Conservation (phyloP, 768 basidiomycete genomes). For the Kwoniella heveanensis region DNA sequence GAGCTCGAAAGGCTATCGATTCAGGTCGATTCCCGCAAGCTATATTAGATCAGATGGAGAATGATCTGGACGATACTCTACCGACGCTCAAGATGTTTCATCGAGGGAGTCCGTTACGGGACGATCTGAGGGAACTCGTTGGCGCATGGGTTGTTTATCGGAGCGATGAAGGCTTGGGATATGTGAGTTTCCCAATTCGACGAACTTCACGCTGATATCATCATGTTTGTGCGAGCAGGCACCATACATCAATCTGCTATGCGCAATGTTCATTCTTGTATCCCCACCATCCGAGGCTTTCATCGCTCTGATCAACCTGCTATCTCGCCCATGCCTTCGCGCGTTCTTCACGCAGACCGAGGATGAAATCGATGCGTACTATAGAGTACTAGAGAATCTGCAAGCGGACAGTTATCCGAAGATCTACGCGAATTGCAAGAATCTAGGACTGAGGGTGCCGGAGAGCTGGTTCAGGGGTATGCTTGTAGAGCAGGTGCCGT, state of each 20-base stretch:
- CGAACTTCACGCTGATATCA: no score
- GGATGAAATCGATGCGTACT: slow-evolving; percentile 54
- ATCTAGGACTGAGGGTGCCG: slow-evolving; percentile 49
- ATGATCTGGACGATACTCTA: slow-evolving; percentile 44
- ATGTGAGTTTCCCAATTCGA: slow-evolving; percentile 47
- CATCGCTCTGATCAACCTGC: slow-evolving; percentile 48
- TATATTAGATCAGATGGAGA: slow-evolving; percentile 44
- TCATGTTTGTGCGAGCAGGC: no score
- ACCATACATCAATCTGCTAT: slow-evolving; percentile 46
- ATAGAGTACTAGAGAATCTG: slow-evolving; percentile 54
- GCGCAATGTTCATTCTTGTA: slow-evolving; percentile 52
- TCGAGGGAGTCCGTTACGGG: slow-evolving; percentile 46
- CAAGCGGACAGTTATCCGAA: slow-evolving; percentile 53
- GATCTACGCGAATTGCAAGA: slow-evolving; percentile 55
- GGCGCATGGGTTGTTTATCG: slow-evolving; percentile 54
- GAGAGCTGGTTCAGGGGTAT: slow-evolving; percentile 52
- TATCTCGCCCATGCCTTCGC: slow-evolving; percentile 47
- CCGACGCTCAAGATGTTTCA: slow-evolving; percentile 43
- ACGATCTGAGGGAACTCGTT: slow-evolving; percentile 50
- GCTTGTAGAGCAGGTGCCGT: slow-evolving; percentile 53
- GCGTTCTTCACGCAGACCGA: slow-evolving; percentile 48
- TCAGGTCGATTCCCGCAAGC: slow-evolving; percentile 47
- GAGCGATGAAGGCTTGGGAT: slow-evolving; percentile 52
- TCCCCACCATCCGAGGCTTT: slow-evolving; percentile 48
- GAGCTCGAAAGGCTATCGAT: slow-evolving; percentile 43